Evolutionary conservation across 257 asterid genomes (phyloP), one percentile per base, ranked within the genome.

Genomic region (Knoxia roxburghii): DNA sequence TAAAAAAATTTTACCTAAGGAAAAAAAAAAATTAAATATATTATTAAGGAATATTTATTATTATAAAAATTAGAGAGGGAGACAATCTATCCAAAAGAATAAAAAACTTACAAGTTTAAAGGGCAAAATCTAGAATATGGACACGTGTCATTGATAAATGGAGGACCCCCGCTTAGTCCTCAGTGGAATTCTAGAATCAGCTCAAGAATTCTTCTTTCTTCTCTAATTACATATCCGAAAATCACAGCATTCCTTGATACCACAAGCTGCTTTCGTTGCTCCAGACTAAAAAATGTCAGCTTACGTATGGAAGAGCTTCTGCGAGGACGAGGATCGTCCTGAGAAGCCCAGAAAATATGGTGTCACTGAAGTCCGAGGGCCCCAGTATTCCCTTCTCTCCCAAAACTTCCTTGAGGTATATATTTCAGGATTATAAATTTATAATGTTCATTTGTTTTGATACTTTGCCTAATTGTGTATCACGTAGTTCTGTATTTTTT

Each of bases 251-350:
- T 17, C 30, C 12, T 6, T 51, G 4, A 35, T 33, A n/a, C 20
- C 64, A 32, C 41, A 17, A 11, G 26, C n/a, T 48, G 48, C n/a
- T 60, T 18, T 23, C 7, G 12, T 26, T 10, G 43, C 62, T 41
- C 30, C 6, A 0, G 35, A 50, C 41, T 37, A 43, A 53, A 51
- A 61, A n/a, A 89, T 89, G 98, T 77, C 91, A 6, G 72, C 60
- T 32, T 87, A 76, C 65, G 66, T 80, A 50, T 86, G 98, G 97
- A 92, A 92, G 82, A 92, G 80, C 78, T 89, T 92, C 86, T 70
- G 49, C 4, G 98, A 90, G 49, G 95, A 89, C n/a, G 96, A 90
- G 64, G 98, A 89, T 77, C 97, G 98, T 21, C 96, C 97, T 0
- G 97, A 87, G 81, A 92, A 92, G 78, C 98, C 98, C 3, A 72